Evolutionary conservation across 768 basidiomycete genomes (phyloP), one percentile per base, ranked within the genome.

Genomic region (Calocybe indica): DNA sequence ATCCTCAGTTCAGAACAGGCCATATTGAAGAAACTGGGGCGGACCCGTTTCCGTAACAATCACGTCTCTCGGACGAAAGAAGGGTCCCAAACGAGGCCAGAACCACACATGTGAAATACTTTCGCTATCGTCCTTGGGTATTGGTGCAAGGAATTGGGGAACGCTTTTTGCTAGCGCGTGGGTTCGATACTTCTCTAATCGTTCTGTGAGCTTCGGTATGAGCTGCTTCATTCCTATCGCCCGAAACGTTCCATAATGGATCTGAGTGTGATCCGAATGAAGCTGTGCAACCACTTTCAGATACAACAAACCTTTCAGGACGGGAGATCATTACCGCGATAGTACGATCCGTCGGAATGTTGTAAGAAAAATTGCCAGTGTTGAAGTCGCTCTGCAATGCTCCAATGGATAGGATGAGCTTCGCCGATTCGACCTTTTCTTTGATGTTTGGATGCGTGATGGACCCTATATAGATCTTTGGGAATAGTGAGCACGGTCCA

Each of bases 31-130:
- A 30, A 28, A 34, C 14, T 7, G 5, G 38, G 12, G 41, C 59
- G 32, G 47, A 73, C 91, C 93, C 9, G 93, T 97, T 67, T 97
- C 94, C 2, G 89, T 81, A 38, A 96, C 66, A 49, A 96, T 79
- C 32, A 95, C 79, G 63, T 91, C 91, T 32, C 76, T 70, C 14
- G 77, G 64, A 52, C 65, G 70, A 69, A 93, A 88, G 72, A 91
- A 92, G 48, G 73, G 61, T 7, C 78, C 75, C 8, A 93, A 55
- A 31, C 83, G 79, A 1, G 90, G 88, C 92, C 92, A 95, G 60
- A 94, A 78, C 74, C 82, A 91, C 9, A 75, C 65, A 52, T 95
- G 93, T 1, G 82, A 77, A 59, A 95, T 91, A 6, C 56, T 56
- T 9, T 76, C 66, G 47, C 67, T 62, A 7, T 60, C 63, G 52